phyloP scores from a whole-genome alignment of 176 grass and related monocot genomes.

The Areca catechu region DNA sequence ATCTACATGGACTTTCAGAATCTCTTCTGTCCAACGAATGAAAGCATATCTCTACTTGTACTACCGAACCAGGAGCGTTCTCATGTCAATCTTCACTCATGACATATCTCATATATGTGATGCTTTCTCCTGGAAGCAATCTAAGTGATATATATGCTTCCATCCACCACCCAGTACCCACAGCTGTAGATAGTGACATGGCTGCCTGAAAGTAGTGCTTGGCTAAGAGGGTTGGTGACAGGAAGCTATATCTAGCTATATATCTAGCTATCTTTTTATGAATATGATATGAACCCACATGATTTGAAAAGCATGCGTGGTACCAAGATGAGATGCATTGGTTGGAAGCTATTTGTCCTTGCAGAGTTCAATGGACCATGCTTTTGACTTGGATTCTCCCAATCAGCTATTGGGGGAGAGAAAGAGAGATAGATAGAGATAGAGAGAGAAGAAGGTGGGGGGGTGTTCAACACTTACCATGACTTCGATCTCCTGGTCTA shows the following conservation, averaged over 20 bases:
- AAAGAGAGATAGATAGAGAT: conserved; percentile 3
- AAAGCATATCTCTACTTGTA: conserved; percentile 5
- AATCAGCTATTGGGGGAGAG: conserved; percentile 1
- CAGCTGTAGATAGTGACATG: conserved; percentile 3
- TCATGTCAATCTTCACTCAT: neutral
- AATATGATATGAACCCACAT: conserved; percentile 30
- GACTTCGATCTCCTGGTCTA: neutral
- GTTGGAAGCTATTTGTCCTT: conserved; percentile 26
- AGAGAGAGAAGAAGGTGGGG: conserved; percentile 18
- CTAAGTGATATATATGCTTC: neutral
- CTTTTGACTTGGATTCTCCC: conserved; percentile 17
- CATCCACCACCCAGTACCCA: neutral
- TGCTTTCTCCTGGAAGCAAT: neutral
- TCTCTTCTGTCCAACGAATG: neutral
- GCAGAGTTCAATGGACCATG: conserved; percentile 7
- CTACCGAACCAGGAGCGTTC: neutral
- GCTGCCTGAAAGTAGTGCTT: neutral
- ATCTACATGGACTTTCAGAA: neutral
- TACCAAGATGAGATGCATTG: conserved; percentile 23
- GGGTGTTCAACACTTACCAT: neutral
- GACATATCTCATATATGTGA: neutral
- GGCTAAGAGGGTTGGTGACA: neutral
- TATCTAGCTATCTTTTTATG: conserved; percentile 26
- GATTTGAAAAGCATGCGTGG: conserved; percentile 16
- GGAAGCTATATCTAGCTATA: conserved; percentile 18